phyloP scores from a whole-genome alignment of 306 rosid genomes.

The Purshia tridentata region DNA sequence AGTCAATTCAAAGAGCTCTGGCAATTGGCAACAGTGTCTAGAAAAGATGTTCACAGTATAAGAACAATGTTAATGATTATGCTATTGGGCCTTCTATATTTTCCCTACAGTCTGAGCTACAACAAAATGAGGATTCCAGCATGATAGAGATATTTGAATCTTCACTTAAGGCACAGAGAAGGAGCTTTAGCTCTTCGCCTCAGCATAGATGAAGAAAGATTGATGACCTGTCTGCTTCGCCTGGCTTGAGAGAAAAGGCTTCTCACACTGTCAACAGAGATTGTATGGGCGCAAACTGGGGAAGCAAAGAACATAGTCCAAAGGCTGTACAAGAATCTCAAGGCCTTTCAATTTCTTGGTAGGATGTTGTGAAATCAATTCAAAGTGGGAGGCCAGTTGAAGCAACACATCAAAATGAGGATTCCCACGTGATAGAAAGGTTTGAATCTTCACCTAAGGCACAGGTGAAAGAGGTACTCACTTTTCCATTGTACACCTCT shows the following conservation, averaged over 20 bases:
- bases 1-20: constrained; percentile 80
- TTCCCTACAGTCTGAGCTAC: constrained; percentile 37
- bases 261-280: constrained; percentile 29
- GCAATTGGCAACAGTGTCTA: constrained; percentile 65
- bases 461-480: constrained; percentile 54
- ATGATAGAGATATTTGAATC: too few relatives aligned
- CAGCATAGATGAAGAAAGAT: constrained; percentile 46
- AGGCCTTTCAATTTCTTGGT: constrained; percentile 34
- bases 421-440: constrained; percentile 30
- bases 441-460: constrained; percentile 35
- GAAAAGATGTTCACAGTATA: constrained; percentile 32
- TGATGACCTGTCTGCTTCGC: constrained; percentile 34
- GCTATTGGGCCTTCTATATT: constrained; percentile 39
- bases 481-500: constrained; percentile 20
- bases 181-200: constrained; percentile 32
- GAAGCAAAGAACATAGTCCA: constrained; percentile 35
- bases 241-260: constrained; percentile 33
- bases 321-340: constrained; percentile 35
- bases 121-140: too few relatives aligned
- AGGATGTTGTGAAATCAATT: constrained; percentile 22
- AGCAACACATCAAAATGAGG: constrained; percentile 35
- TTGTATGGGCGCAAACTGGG: constrained; percentile 24
- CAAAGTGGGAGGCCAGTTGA: constrained; percentile 22
- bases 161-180: too few relatives aligned
- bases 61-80: constrained; percentile 26